Evolutionary conservation across 768 basidiomycete species (phyloP), one percentile per base, ranked within the genome.

Genomic region (Rickenella mellea): DNA sequence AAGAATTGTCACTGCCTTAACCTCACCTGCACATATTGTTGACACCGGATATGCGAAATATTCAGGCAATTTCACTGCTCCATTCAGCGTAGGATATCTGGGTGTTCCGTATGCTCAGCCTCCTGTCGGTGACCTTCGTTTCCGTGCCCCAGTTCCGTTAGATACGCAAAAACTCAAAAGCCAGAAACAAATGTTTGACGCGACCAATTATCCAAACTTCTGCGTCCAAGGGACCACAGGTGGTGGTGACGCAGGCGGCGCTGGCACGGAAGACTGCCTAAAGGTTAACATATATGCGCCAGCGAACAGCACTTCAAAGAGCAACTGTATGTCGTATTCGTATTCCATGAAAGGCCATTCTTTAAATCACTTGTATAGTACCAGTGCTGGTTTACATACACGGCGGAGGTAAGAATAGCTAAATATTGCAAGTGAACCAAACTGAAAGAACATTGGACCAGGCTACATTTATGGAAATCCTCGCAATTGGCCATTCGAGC

Each of bases 271-370:
- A 57, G 78, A 81, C 47, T 82, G 78, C 48, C 56, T 82, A 26
- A 80, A 80, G 37, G 60, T 80, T n/a, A 78, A 82, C 52, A 65
- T 83, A 10, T 81, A 80, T 43, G 58, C 74, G 8, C 79, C 80
- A 2, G 58, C 63, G 5, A 65, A 67, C 6, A 67, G 70, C 3
- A 70, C 65, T 26, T 50, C 56, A 20, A 63, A 68, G 1, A 71
- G 69, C 46, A 68, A 73, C 25, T 49, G 76, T 78, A 45, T 49
- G 74, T 51, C 20, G 7, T 17, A n/a, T n/a, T n/a, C n/a, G n/a
- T n/a, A n/a, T n/a, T n/a, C n/a, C 3, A 2, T 19, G 14, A 32
- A 3, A 5, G 0, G 17, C 19, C 20, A 30, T 29, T n/a, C n/a
- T n/a, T n/a, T 9, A 32, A 12, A 30, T 25, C 27, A 3, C 14